Evolutionary conservation across 2,329 filamentous ascomycete species (phyloP), one percentile per base, ranked within the genome.

Genomic region (Pestalotiopsis sp.): DNA sequence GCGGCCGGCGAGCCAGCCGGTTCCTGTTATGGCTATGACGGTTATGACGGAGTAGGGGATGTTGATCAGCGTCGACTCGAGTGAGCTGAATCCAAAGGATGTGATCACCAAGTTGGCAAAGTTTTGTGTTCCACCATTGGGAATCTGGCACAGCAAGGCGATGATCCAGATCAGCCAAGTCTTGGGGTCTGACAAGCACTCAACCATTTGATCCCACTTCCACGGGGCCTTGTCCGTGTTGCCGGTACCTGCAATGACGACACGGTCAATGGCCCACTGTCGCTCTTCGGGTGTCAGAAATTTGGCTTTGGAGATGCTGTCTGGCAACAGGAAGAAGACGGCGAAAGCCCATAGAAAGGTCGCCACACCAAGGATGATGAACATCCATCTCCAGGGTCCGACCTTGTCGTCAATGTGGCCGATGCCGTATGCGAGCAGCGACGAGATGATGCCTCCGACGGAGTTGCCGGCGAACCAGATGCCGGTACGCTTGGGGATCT

Each of bases 111-210:
- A 82, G 73, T 88, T 89, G 56, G 85, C 84, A 63, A 90, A 90
- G 72, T 84, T 87, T 72, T 87, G 85, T 0, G 87, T 88, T 27
- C 89, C 88, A 39, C 88, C 88, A 70, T 90, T 91, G 56, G 89
- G 88, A 27, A 91, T 89, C 76, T 88, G 85, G 2, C 83, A 85
- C 2, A 86, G 76, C 4, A 90, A 70, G 25, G 84, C 82, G 25
- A 91, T 83, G 2, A 79, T 80, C 68, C 88, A 82, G 60, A 91
- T 82, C 62, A 90, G 78, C 87, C 87, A 91, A 0, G 87, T 88
- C 75, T 90, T 90, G 3, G 86, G 87, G 71, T 90, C 88, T 11
- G 80, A 66, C 0, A 90, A 75, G 63, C 86, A 88, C 75, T 90
- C 88, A 4, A 76, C 68, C 36, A 83, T 77, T 73, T 91, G 88